Evolutionary conservation across 2,329 filamentous ascomycete species (phyloP).

Genomic region (Alternaria alternata): DNA sequence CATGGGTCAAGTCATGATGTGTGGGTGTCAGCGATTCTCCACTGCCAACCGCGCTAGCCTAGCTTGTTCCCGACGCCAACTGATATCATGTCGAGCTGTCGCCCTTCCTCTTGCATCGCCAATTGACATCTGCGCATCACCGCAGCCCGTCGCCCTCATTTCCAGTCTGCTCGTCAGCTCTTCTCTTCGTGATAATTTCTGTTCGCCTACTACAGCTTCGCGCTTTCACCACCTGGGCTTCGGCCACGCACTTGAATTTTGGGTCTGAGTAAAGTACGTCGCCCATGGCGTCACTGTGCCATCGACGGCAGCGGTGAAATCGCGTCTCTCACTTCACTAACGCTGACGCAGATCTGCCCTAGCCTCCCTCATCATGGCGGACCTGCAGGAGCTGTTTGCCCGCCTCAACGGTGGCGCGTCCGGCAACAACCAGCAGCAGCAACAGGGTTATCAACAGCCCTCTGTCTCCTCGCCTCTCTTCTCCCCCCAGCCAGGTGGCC

Average conservation of each 20-base stretch:
- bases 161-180: constrained; percentile 16
- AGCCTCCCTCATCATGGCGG: constrained; percentile 48
- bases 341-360: constrained; percentile 28
- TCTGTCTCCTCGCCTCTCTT: constrained; percentile 66
- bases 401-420: constrained; percentile 51
- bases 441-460: constrained; percentile 57
- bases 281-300: constrained; percentile 17
- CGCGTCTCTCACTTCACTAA: constrained; percentile 20
- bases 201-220: constrained; percentile 11
- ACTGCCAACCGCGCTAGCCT: constrained; percentile 11
- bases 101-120: constrained; percentile 13
- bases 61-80: constrained; percentile 15
- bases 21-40: constrained; percentile 5
- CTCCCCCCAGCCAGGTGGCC: constrained; percentile 62
- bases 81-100: constrained; percentile 14
- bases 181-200: constrained; percentile 9
- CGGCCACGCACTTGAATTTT: constrained; percentile 36
- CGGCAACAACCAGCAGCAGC: constrained; percentile 36
- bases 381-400: constrained; percentile 56
- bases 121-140: constrained; percentile 27
- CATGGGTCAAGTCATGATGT: constrained; percentile 1
- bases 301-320: constrained; percentile 12
- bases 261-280: constrained; percentile 39
- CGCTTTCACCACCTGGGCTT: constrained; percentile 19
- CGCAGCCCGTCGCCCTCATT: constrained; percentile 20